A percentile compares a stretch with the other conserved stretches of the same genome.
These are phyloP conservation scores for Botryotinia convoluta DNA, from an alignment of 2,329 filamentous ascomycete species.

Conservation along the genomic window DNA sequence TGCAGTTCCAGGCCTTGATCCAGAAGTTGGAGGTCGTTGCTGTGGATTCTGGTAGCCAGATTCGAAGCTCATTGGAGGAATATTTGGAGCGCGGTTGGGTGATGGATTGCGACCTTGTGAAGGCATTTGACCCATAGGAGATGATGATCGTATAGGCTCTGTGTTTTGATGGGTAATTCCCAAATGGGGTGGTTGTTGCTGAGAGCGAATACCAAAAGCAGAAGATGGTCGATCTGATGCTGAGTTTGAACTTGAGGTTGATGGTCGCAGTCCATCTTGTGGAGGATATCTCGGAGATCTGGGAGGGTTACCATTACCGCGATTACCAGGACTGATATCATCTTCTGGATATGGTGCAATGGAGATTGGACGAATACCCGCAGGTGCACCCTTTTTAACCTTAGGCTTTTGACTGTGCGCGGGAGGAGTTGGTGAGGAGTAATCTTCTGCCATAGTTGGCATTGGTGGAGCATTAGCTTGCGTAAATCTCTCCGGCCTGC, in stretches of 20 bases:
- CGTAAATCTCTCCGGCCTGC: slow-evolving; percentile 59
- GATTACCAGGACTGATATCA: slow-evolving; percentile 43
- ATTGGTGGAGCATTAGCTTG: slow-evolving; percentile 40
- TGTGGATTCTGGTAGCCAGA: slow-evolving; percentile 18
- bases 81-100: slow-evolving; percentile 8
- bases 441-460: slow-evolving; percentile 35
- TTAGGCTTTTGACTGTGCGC: slow-evolving; percentile 19
- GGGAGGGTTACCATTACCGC: not conserved
- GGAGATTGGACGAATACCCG: slow-evolving; percentile 29
- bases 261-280: slow-evolving; percentile 32
- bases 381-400: slow-evolving; percentile 18
- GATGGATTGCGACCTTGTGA: slow-evolving; percentile 37
- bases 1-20: slow-evolving; percentile 14
- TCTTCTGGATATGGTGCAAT: slow-evolving; percentile 70
- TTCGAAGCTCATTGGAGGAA: slow-evolving; percentile 19
- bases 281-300: slow-evolving; percentile 42
- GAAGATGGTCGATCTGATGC: slow-evolving; percentile 42
- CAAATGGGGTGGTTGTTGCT: slow-evolving; percentile 20
- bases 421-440: slow-evolving; percentile 32
- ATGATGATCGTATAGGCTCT: slow-evolving; percentile 42
- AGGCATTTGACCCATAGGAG: slow-evolving; percentile 49
- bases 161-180: slow-evolving; percentile 22
- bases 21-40: slow-evolving; percentile 19
- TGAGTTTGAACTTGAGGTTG: slow-evolving; percentile 44
- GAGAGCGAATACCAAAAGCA: slow-evolving; percentile 51